Base-by-base conservation (phyloP, 225 moss, liverwort and hornwort genomes). In the Rhytidiadelphus loreus region DNA sequence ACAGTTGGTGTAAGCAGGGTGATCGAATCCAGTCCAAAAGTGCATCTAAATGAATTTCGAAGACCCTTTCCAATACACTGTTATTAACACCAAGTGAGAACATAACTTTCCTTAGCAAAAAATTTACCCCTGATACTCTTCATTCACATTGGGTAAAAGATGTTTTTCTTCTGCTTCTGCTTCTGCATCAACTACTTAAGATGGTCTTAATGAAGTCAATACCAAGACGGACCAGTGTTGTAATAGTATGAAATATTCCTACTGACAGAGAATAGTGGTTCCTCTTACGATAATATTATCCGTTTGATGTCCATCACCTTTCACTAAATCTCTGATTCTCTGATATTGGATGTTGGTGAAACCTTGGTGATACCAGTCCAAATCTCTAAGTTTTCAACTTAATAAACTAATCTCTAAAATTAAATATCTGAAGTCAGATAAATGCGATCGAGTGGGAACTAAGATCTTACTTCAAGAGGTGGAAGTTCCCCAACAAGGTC, bases 401-500 rank as follows among this genome's bases (percentile, higher is more conserved):
- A 11, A 26, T 57, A 56, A 78, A 39, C 7, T 19, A 41, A 39
- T 79, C 58, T 58, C 58, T 28, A 19, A 80, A 80, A 58, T 41
- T 28, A 8, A 41, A 41, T 41, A 20, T 41, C 41, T 80, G 58
- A 58, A 39, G 29, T 63, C 32, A 43, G 46, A 29, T 13, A 60
- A 76, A 22, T 33, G 26, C 33, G 39, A 82, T n/a, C 13, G 11
- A 63, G n/a, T 39, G 32, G 58, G 21, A 13, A 26, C 41, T 32
- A 59, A 77, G 86, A 81, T 65, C 91, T 92, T 90, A 92, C 92
- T 76, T 90, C 88, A 69, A 90, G 90, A 11, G 92, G 85, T 50
- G 93, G 94, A 80, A 94, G 21, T 59, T 93, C 93, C 52, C 94
- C 94, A 30, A 92, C 84, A 60, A 93, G 90, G 75, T 94, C 97